phyloP scores from a whole-genome alignment of 108 stramenopile genomes.

The Parmales sp. region DNA sequence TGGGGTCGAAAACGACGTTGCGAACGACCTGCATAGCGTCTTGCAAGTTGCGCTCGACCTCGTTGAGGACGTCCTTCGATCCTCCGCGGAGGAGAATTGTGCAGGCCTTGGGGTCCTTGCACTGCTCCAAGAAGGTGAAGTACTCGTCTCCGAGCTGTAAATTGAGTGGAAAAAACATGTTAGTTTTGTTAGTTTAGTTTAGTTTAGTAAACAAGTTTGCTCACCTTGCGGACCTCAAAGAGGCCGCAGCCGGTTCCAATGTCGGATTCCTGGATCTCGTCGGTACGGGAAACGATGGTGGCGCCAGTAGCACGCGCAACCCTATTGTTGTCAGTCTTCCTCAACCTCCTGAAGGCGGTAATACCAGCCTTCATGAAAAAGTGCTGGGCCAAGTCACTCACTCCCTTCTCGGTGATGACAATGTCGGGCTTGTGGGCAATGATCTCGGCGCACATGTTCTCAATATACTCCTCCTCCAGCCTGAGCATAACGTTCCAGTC shows the following conservation, averaged over 20 bases:
- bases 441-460: conserved; percentile 97
- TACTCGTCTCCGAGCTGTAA: conserved; percentile 49
- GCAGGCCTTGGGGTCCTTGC: conserved; percentile 96
- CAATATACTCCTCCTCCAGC: conserved; percentile 99
- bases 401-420: conserved; percentile 99
- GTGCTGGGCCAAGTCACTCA: conserved; percentile 98
- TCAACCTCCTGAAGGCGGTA: conserved; percentile 91
- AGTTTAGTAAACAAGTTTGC: conserved; percentile 31
- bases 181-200: neutral
- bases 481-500: conserved; percentile 97
- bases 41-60: conserved; percentile 95
- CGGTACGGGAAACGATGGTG: conserved; percentile 92
- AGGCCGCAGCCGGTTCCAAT: conserved; percentile 96
- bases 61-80: conserved; percentile 98
- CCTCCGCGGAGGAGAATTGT: conserved; percentile 95
- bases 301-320: conserved; percentile 94
- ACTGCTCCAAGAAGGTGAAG: conserved; percentile 96
- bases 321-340: conserved; percentile 99
- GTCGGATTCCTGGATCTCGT: conserved; percentile 95
- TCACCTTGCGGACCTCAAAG: conserved; percentile 98
- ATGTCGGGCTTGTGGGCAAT: conserved; percentile 96
- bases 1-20: conserved; percentile 95
- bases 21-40: conserved; percentile 99
- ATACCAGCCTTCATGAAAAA: conserved; percentile 96
- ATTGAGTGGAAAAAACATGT: no score